Conservation (phyloP, 2,329 filamentous ascomycete genomes). For the Microsporum ferrugineum region DNA sequence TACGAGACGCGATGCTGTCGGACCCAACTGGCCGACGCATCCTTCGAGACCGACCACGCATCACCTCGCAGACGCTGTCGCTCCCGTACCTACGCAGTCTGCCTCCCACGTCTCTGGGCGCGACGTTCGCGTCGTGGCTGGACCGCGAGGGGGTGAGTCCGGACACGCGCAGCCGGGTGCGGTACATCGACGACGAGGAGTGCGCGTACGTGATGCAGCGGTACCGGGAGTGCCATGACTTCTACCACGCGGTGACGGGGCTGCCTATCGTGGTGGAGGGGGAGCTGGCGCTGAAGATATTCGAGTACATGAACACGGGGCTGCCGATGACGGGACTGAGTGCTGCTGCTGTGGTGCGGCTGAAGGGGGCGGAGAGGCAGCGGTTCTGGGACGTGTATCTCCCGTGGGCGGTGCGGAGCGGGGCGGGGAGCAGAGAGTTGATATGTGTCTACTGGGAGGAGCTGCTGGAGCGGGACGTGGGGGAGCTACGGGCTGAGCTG, state of each 20-base stretch:
- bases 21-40: slow-evolving; percentile 78
- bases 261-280: slow-evolving; percentile 87
- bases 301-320: slow-evolving; percentile 90
- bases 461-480: slow-evolving; percentile 71
- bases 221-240: slow-evolving; percentile 94
- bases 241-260: slow-evolving; percentile 90
- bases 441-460: slow-evolving; percentile 99
- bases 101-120: slow-evolving; percentile 63
- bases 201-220: slow-evolving; percentile 98
- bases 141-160: slow-evolving; percentile 87
- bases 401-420: slow-evolving; percentile 85
- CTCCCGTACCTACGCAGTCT: slow-evolving; percentile 60
- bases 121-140: slow-evolving; percentile 79
- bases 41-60: slow-evolving; percentile 75
- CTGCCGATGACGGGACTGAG: slow-evolving; percentile 90
- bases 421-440: slow-evolving; percentile 56
- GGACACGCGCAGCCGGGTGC: slow-evolving; percentile 69
- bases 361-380: slow-evolving; percentile 53
- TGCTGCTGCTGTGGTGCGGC: slow-evolving; percentile 55
- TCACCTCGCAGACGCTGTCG: slow-evolving; percentile 61
- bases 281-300: slow-evolving; percentile 93
- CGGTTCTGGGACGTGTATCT: slow-evolving; percentile 56
- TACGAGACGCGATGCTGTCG: slow-evolving; percentile 83
- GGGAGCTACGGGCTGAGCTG: slow-evolving; percentile 59
- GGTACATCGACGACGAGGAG: slow-evolving; percentile 89